Conservation (phyloP, 2,329 filamentous ascomycete genomes). For the Cladosporium velox region DNA sequence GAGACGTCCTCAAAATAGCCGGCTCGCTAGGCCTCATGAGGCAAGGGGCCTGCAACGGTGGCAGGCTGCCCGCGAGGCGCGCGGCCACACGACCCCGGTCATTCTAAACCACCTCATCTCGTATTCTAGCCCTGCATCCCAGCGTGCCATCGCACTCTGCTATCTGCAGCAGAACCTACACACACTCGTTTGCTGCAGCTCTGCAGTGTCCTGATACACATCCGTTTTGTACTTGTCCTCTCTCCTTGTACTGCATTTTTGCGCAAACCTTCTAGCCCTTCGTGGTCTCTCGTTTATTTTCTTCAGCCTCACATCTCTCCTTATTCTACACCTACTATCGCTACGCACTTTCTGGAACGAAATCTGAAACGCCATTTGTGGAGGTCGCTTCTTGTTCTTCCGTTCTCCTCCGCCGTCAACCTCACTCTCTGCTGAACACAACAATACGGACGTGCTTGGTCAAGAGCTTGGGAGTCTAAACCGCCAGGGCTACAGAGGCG, state of each 20-base stretch:
- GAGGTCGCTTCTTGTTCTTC: slow-evolving; percentile 11
- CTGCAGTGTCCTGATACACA: slow-evolving; percentile 10
- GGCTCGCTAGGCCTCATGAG: slow-evolving; percentile 3
- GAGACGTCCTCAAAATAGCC: slow-evolving; percentile 16
- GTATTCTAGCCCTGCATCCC: slow-evolving; percentile 19
- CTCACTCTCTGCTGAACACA: neutral
- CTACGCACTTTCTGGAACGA: slow-evolving; percentile 14
- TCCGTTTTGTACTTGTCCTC: slow-evolving; percentile 9
- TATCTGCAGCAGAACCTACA: slow-evolving; percentile 16
- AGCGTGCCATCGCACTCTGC: slow-evolving; percentile 17
- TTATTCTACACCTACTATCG: neutral
- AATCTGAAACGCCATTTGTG: slow-evolving; percentile 19
- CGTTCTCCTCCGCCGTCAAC: slow-evolving; percentile 4
- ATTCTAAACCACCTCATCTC: slow-evolving; percentile 18
- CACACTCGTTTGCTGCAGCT: slow-evolving; percentile 15
- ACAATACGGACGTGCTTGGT: neutral
- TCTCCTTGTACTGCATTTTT: slow-evolving; percentile 8
- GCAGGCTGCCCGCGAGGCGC: slow-evolving; percentile 11
- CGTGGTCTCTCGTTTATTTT: neutral
- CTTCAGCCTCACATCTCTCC: neutral
- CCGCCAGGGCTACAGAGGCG: slow-evolving; percentile 5
- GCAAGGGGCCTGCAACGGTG: slow-evolving; percentile 17
- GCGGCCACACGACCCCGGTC: slow-evolving; percentile 19
- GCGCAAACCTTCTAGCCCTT: neutral
- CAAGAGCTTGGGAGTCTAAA: slow-evolving; percentile 17